These are phyloP conservation scores for Talaromyces trachyspermus DNA, from an alignment of 495 filamentous ascomycete genomes.

Conservation along the genomic window DNA sequence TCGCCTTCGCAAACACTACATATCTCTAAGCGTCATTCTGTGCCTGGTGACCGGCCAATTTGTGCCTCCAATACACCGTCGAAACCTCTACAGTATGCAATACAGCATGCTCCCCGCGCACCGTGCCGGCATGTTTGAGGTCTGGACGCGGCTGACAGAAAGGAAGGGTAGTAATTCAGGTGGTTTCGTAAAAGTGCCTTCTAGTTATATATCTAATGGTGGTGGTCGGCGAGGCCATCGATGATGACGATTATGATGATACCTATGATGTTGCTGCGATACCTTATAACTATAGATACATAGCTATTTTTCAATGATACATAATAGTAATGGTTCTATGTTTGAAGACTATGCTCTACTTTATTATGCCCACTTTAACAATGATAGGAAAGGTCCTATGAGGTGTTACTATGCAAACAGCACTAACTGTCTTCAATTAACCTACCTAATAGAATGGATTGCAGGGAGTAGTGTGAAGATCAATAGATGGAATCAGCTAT, in stretches of 20 bases:
- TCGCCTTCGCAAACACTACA: constrained; percentile 89
- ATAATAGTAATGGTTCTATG: too few species aligned
- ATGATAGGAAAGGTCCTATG: too few species aligned
- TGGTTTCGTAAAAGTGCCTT: constrained; percentile 1
- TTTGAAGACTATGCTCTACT: too few species aligned
- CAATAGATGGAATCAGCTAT: too few species aligned
- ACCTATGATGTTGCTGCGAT: too few species aligned
- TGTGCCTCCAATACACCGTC: constrained; percentile 83
- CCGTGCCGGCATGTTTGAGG: constrained; percentile 69
- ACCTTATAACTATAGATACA: too few species aligned
- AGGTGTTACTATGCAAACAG: too few species aligned
- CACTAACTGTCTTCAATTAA: too few species aligned
- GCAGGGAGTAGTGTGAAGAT: too few species aligned
- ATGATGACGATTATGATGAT: background rate
- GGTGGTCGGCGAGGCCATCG: background rate
- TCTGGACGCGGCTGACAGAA: constrained; percentile 73
- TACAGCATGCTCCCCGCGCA: constrained; percentile 93
- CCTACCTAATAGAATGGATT: too few species aligned
- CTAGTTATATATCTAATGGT: constrained; percentile 2
- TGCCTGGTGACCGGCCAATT: constrained; percentile 85
- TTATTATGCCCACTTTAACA: too few species aligned
- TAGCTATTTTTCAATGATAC: background rate
- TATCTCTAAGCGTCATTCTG: constrained; percentile 78
- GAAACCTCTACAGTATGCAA: constrained; percentile 92
- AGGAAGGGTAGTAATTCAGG: constrained; percentile 18